Evolutionary conservation across 1,284 basidiomycete species (phyloP), one percentile per base, ranked within the genome.

Genomic region (Microbotryum lychnidis-dioicae): DNA sequence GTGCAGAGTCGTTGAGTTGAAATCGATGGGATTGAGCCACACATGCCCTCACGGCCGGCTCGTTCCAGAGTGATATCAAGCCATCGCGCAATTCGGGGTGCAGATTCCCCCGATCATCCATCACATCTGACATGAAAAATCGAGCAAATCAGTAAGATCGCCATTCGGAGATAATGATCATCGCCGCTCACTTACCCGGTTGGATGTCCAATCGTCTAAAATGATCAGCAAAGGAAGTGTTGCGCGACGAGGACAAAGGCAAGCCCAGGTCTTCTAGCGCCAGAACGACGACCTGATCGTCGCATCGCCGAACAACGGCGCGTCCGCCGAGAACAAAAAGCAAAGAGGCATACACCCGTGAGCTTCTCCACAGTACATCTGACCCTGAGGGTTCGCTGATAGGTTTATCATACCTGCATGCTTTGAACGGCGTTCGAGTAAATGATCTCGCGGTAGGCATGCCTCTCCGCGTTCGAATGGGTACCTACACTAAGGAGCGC

Each of bases 371-470:
- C 25, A 51, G 21, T 23, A 51, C 31, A 10, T 33, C 50, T 29
- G 18, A 27, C 12, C 25, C 7, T 10, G 18, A 25, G 27, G 0
- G 21, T n/a, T 48, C 10, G 47, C 21, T 18, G 21, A 10, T 21
- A 21, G 8, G 3, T 16, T 1, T 9, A 18, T 29, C 63, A n/a
- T 23, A 44, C 64, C 54, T 70, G 66, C 70, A 71, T 71, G 9
- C 61, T 64, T 53, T 71, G 70, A 23, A 71, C 49, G 10, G 92
- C 94, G 77, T 97, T 97, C 54, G 88, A 16, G 73, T 84, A 96
- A 74, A 97, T 94, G 73, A 97, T 96, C 77, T 97, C 92, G 76
- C 91, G 90, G 83, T 96, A 97, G 31, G 87, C 88, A 66, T 91
- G 89, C 54, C 93, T 81, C 77, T 97, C 93, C 67, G 85, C 83